phyloP scores from a whole-genome alignment of 768 basidiomycete species.

The Hypsizygus marmoreus region DNA sequence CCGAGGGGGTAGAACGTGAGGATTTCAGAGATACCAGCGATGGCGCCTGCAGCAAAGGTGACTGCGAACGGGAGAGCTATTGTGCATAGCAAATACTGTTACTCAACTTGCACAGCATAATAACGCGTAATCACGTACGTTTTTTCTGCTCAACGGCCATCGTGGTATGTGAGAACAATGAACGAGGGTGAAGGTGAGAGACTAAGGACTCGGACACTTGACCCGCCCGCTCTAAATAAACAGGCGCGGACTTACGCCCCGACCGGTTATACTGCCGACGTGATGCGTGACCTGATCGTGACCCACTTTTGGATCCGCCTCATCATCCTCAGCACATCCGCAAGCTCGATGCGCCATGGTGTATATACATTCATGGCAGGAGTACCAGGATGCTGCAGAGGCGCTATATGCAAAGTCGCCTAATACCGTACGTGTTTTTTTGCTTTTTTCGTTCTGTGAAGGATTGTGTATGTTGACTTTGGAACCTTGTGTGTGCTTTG shows the following conservation, averaged over 20 bases:
- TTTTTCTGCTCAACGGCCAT: constrained; percentile 34
- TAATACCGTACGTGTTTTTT: constrained; percentile 53
- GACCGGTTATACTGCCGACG: no score
- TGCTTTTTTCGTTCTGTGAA: not conserved
- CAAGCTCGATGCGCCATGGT: constrained; percentile 67
- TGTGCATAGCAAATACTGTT: constrained; percentile 3
- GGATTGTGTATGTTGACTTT: constrained; percentile 8
- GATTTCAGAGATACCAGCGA: constrained; percentile 88
- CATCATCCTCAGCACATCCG: constrained; percentile 20
- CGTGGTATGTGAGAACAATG: not conserved
- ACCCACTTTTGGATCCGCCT: constrained; percentile 19
- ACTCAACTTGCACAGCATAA: not conserved
- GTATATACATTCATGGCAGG: constrained; percentile 89
- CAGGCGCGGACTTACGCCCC: no score
- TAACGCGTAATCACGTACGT: constrained; percentile 23
- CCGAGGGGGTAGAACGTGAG: constrained; percentile 89
- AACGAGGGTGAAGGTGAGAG: constrained; percentile 1
- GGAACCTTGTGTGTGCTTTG: no score
- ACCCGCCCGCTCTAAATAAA: not conserved
- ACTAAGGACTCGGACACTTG: constrained; percentile 6
- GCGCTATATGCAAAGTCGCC: constrained; percentile 81
- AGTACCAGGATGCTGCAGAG: constrained; percentile 89
- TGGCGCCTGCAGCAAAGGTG: constrained; percentile 94
- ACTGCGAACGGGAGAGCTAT: constrained; percentile 82
- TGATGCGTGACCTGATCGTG: no score